phyloP scores from a whole-genome alignment of 192 early-diverging fungal genomes.

The Coemansia sp. region DNA sequence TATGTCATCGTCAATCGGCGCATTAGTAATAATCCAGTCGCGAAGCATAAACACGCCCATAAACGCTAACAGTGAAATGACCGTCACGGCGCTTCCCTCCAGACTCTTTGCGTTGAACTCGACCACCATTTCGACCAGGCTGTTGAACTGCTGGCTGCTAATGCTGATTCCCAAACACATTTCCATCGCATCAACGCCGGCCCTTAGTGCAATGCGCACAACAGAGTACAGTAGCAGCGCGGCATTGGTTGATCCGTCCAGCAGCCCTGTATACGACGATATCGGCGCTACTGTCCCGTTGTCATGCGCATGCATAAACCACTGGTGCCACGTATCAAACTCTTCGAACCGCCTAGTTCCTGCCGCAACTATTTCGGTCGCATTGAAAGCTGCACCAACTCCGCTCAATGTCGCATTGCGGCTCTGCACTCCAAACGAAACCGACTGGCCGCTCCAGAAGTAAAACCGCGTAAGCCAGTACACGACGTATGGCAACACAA shows the following conservation, averaged over 20 bases:
- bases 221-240: slow-evolving; percentile 29
- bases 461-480: slow-evolving; percentile 84
- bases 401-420: not conserved
- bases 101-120: slow-evolving; percentile 68
- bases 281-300: slow-evolving; percentile 24
- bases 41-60: slow-evolving; percentile 80
- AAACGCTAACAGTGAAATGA: slow-evolving; percentile 73
- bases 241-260: slow-evolving; percentile 37
- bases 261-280: slow-evolving; percentile 39
- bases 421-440: slow-evolving; percentile 2
- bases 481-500: slow-evolving; percentile 76
- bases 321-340: slow-evolving; percentile 40
- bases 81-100: slow-evolving; percentile 82
- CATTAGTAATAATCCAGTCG: slow-evolving; percentile 76
- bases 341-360: slow-evolving; percentile 28
- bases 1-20: slow-evolving; percentile 32
- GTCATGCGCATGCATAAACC: slow-evolving; percentile 23
- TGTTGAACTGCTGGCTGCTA: slow-evolving; percentile 20
- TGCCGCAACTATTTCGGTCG: not conserved
- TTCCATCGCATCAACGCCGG: slow-evolving; percentile 13
- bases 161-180: slow-evolving; percentile 16
- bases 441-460: slow-evolving; percentile 73
- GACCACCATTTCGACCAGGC: slow-evolving; percentile 18
- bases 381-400: not conserved
- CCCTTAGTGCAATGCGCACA: slow-evolving; percentile 18